These are phyloP conservation scores for Cerioporus squamosus DNA, from an alignment of 1,284 basidiomycete genomes.

Conservation along the genomic window DNA sequence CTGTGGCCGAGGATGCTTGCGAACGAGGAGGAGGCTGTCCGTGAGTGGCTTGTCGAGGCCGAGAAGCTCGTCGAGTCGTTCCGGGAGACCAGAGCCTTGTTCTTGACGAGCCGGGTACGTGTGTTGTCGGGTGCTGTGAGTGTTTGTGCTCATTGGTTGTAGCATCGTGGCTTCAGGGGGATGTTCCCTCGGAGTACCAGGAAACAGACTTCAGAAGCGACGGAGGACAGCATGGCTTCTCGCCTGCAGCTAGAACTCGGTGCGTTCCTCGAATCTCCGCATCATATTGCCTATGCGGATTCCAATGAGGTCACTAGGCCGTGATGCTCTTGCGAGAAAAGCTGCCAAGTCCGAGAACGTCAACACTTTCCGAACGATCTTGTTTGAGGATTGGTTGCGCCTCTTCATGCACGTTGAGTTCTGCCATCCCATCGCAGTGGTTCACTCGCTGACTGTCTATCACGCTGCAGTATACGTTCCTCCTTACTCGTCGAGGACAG, in stretches of 20 bases:
- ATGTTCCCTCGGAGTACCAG: constrained; percentile 61
- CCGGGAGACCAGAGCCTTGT: constrained; percentile 83
- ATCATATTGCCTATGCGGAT: neutral
- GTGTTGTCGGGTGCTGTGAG: constrained; percentile 35
- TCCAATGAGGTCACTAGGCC: constrained; percentile 20
- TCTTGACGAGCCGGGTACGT: constrained; percentile 69
- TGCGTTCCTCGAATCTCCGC: constrained; percentile 36
- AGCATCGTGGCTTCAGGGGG: constrained; percentile 53
- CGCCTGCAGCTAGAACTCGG: constrained; percentile 78
- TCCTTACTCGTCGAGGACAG: constrained; percentile 69
- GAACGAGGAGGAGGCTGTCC: constrained; percentile 46
- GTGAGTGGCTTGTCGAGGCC: constrained; percentile 83
- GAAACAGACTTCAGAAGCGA: constrained; percentile 57
- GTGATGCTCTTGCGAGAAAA: constrained; percentile 38
- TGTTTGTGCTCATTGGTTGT: constrained; percentile 24
- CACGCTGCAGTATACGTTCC: constrained; percentile 76
- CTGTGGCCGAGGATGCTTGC: constrained; percentile 47
- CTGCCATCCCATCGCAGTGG: neutral
- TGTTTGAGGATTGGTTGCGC: constrained; percentile 85
- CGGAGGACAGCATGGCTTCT: constrained; percentile 76
- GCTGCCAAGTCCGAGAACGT: constrained; percentile 43
- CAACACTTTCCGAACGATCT: constrained; percentile 80
- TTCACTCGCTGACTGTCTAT: neutral
- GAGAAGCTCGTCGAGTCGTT: constrained; percentile 89
- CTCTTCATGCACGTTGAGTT: constrained; percentile 80